Conservation (phyloP, 2,329 filamentous ascomycete species). For the Colletotrichum orbiculare region DNA sequence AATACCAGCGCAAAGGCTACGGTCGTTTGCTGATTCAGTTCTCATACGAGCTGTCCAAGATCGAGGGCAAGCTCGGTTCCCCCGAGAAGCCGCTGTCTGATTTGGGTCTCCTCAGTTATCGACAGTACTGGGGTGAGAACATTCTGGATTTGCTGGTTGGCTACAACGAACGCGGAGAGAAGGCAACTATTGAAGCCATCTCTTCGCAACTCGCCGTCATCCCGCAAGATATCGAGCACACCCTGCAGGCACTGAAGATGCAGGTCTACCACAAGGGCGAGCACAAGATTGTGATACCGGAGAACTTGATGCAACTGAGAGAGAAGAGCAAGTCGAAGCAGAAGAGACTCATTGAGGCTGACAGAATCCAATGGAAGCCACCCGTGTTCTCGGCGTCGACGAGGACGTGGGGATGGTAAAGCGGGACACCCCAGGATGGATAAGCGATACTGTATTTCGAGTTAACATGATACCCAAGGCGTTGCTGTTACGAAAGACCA, state of each 20-base stretch:
- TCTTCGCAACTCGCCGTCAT: constrained; percentile 89
- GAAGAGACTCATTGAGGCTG: constrained; percentile 80
- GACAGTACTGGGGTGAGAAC: constrained; percentile 97
- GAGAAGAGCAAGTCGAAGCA: constrained; percentile 85
- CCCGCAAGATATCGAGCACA: constrained; percentile 96
- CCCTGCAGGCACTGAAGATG: constrained; percentile 93
- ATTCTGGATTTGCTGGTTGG: constrained; percentile 88
- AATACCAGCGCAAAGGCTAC: constrained; percentile 95
- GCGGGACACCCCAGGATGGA: not conserved
- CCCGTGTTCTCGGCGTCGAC: constrained; percentile 91
- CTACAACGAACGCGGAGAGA: constrained; percentile 73
- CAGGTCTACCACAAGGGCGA: constrained; percentile 95
- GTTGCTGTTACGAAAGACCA: not conserved
- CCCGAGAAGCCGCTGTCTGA: constrained; percentile 97
- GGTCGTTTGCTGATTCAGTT: constrained; percentile 95
- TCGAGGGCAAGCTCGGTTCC: constrained; percentile 93
- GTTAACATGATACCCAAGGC: constrained; percentile 29
- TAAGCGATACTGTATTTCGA: constrained; percentile 21
- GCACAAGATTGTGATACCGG: constrained; percentile 93
- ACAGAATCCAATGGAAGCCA: constrained; percentile 91
- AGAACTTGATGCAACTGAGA: constrained; percentile 81
- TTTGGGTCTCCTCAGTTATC: constrained; percentile 90
- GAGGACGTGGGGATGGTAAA: constrained; percentile 94
- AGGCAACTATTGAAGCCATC: constrained; percentile 87
- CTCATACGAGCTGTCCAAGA: constrained; percentile 95